Evolutionary conservation across 139 green algal genomes (phyloP), one percentile per base, ranked within the genome.

Genomic region (Coccomyxa sp.): DNA sequence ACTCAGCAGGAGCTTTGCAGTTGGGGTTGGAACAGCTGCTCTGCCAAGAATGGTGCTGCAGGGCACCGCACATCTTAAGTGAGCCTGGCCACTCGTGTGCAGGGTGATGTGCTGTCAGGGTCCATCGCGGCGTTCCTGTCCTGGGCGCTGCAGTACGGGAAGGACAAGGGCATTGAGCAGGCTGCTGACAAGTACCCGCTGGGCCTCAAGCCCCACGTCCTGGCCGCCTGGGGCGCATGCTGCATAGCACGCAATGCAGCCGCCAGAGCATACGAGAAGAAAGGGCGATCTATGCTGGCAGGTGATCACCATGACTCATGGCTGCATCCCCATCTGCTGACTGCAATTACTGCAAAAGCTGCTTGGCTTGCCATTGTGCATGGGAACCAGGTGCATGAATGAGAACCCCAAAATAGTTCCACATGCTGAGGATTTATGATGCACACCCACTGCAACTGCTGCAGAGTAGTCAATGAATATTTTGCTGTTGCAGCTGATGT

Each of bases 101-200:
- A 92, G 86, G 88, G 88, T 14, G 88, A 92, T 55, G 84, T 92
- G 35, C 83, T 94, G 39, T 85, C 89, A 16, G 90, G 90, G 16
- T 79, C 70, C 34, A 75, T 92, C 16, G 88, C 86, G 7, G 81
- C 82, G 0, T 91, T 89, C 36, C 55, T 86, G 0, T 85, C 84
- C 0, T 94, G 90, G 90, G 78, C 74, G 1, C 22, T 78, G 18
- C 73, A 72, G 10, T 77, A 54, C 36, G 74, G 77, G 31, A 38
- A 88, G 44, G 68, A 70, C 54, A 39, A 77, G 24, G 55, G 55
- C 7, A 33, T 27, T 44, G n/a, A 73, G 55, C 36, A 72, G 40
- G 55, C 79, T 39, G 36, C 35, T 12, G 44, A 39, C 7, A 73
- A 79, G 44, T 70, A 39, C 7, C 71, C 41, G 22, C 38, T 33